Conservation (phyloP, 2,329 filamentous ascomycete genomes). For the Monosporascus sp. region DNA sequence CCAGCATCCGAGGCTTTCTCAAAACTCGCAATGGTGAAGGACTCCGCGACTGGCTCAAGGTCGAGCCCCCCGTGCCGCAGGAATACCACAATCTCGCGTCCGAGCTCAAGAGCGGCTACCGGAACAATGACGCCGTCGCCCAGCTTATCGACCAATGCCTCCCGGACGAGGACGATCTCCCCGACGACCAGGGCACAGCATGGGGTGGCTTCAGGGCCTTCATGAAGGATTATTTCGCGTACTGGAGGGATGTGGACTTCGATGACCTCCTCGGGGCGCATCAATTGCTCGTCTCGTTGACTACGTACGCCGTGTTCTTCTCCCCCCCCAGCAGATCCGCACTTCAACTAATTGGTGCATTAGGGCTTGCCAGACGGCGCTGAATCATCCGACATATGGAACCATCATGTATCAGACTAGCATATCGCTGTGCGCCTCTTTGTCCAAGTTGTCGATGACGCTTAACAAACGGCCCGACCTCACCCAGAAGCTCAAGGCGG, state of each 20-base stretch:
- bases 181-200: constrained; percentile 57
- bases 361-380: constrained; percentile 77
- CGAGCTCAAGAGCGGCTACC: constrained; percentile 60
- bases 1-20: constrained; percentile 57
- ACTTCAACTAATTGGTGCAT: constrained; percentile 1
- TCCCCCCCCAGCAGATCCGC: neutral
- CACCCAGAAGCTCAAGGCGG: constrained; percentile 55
- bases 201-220: constrained; percentile 78
- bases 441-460: constrained; percentile 78
- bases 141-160: constrained; percentile 59
- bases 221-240: constrained; percentile 74
- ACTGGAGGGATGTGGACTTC: constrained; percentile 75
- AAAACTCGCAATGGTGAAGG: constrained; percentile 57
- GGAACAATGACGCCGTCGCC: constrained; percentile 50
- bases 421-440: constrained; percentile 72
- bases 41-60: constrained; percentile 65
- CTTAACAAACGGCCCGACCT: constrained; percentile 77
- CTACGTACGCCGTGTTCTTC: constrained; percentile 55
- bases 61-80: constrained; percentile 65
- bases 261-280: constrained; percentile 72
- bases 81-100: constrained; percentile 63
- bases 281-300: constrained; percentile 64
- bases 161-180: constrained; percentile 58
- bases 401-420: constrained; percentile 78
- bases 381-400: constrained; percentile 74